phyloP scores from a whole-genome alignment of 352 stramenopile species.

The Pythium aristosporum region DNA sequence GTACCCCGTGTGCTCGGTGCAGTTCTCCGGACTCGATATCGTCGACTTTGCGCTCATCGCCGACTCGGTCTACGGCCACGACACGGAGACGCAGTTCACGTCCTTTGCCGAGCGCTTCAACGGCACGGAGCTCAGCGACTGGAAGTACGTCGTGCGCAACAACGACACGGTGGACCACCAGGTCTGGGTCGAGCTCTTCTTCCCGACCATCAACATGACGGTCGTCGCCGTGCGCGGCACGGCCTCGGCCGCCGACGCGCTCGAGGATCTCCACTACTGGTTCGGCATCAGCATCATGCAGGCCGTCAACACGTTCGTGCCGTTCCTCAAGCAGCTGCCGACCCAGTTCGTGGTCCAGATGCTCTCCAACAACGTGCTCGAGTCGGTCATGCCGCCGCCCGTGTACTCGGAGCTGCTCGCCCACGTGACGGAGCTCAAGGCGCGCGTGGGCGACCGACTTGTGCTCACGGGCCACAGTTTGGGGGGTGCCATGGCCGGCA shows the following conservation, averaged over 20 bases:
- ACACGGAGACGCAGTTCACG: conserved; percentile 68
- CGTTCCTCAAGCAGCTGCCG: conserved; percentile 84
- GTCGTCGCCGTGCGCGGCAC: conserved; percentile 82
- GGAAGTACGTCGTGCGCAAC: conserved; percentile 73
- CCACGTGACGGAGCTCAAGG: conserved; percentile 55
- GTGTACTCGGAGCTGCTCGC: conserved; percentile 74
- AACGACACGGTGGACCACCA: conserved; percentile 65
- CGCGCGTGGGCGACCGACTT: conserved; percentile 67
- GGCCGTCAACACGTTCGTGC: conserved; percentile 79
- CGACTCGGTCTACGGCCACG: conserved; percentile 78
- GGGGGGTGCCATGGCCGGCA: conserved; percentile 79
- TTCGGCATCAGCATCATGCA: conserved; percentile 89
- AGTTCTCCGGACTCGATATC: conserved; percentile 65
- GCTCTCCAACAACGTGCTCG: conserved; percentile 77
- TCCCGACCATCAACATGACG: conserved; percentile 82
- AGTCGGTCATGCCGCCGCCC: conserved; percentile 67
- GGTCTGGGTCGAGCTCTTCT: conserved; percentile 86
- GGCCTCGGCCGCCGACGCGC: conserved; percentile 75
- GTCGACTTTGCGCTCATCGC: conserved; percentile 87
- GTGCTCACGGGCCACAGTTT: conserved; percentile 85
- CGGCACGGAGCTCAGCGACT: conserved; percentile 71
- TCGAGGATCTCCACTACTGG: conserved; percentile 87
- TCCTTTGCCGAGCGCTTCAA: conserved; percentile 83
- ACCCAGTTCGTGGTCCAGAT: conserved; percentile 77
- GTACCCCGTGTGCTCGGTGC: conserved; percentile 79